Base-by-base conservation (phyloP, 345 rosid species). In the Jatropha curcas region DNA sequence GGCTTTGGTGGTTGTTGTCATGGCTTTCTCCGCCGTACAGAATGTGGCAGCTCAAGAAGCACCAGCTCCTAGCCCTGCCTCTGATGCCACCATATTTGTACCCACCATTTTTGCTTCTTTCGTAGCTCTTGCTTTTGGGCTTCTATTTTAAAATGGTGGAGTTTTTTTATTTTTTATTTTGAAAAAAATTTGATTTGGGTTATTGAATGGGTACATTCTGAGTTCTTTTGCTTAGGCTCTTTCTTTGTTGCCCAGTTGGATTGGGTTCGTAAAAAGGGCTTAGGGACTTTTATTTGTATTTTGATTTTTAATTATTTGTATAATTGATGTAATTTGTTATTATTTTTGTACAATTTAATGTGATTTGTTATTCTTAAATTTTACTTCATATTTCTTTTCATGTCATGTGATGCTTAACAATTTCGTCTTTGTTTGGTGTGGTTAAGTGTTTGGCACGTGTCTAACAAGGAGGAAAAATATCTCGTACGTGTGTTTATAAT, bases 51-150 rank as follows among this genome's bases (percentile, higher is more conserved):
- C 79, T 7, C 76, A 68, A 2, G 81, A 81, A 14, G 73, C 68
- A 19, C 84, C 84, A 0, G 74, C 76, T 2, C 84, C 81, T 0
- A 39, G 45, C 56, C 81, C 84, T 2, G 8, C 74, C 24, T 81
- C 84, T 24, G 76, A 74, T 39, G 76, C 79, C 60, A 62, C 59
- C 2, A 2, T 62, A 11, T 56, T 70, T 67, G 76, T 41, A 16
- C 84, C 81, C 3, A 41, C 79, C 30, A 39, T 65, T 28, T 24
- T 81, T 55, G 81, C 79, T 22, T 81, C 81, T 20, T 56, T 81
- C 55, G 79, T 28, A 10, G 84, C 79, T 61, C 63, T 81, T n/a
- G 78, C 74, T 8, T 71, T 70, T 70, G 81, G 79, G 14, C 48
- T 77, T 13, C 24, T 81, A 4, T 55, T 55, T 60, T 77, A 65